phyloP scores from a whole-genome alignment of 1,284 basidiomycete species.

The Heterobasidion annosum region DNA sequence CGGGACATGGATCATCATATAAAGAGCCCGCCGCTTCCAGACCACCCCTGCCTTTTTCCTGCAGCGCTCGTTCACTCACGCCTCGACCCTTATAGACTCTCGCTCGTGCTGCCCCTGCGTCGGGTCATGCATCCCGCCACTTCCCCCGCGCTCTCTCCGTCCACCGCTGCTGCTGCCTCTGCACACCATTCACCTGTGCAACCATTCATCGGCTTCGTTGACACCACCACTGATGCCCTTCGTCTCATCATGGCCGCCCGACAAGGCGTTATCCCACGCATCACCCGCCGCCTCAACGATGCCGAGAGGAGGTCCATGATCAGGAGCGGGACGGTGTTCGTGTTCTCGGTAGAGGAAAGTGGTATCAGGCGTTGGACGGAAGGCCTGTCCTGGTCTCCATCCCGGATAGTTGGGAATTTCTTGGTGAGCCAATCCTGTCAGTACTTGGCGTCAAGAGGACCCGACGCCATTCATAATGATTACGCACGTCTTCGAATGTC shows the following conservation, averaged over 20 bases:
- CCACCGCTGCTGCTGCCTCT: neutral
- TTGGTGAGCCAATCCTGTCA: slow-evolving; percentile 36
- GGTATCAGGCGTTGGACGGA: slow-evolving; percentile 85
- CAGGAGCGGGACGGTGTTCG: slow-evolving; percentile 72
- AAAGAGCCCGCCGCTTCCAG: no score
- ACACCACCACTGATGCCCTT: slow-evolving; percentile 71
- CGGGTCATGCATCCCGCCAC: neutral
- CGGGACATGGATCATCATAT: no score
- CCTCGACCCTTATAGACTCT: no score
- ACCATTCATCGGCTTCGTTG: slow-evolving; percentile 62
- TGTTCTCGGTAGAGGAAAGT: slow-evolving; percentile 76
- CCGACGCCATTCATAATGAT: no score
- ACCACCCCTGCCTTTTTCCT: no score
- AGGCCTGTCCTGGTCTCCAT: slow-evolving; percentile 74
- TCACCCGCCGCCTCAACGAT: slow-evolving; percentile 72
- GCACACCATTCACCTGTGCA: slow-evolving; percentile 16
- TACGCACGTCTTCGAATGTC: neutral
- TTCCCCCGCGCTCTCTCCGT: neutral
- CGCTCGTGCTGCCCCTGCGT: no score
- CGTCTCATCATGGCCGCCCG: slow-evolving; percentile 73
- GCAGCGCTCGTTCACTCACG: no score
- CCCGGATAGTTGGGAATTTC: slow-evolving; percentile 76
- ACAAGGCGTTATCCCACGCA: slow-evolving; percentile 63
- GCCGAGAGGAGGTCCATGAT: slow-evolving; percentile 67
- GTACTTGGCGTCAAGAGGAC: neutral